Conservation (phyloP, 2,329 filamentous ascomycete species). For the Neonectria faginata region DNA sequence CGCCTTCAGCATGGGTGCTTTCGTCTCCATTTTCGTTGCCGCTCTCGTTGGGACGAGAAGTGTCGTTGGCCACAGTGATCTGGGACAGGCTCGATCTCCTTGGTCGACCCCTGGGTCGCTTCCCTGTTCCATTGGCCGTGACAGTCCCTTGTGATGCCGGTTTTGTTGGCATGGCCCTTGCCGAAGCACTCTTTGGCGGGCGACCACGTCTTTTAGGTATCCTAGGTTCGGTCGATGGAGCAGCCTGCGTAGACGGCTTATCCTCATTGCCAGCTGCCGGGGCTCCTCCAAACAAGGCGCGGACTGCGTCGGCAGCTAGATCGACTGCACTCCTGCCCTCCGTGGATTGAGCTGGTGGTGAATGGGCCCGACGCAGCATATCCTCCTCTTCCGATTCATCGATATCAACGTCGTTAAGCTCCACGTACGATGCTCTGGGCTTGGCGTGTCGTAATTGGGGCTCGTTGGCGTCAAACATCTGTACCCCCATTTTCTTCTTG, state of each 20-base stretch:
- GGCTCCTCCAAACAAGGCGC: constrained; percentile 44
- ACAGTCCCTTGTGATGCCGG: constrained; percentile 6
- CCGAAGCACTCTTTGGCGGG: constrained; percentile 47
- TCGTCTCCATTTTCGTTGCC: constrained; percentile 7
- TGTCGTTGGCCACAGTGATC: constrained; percentile 19
- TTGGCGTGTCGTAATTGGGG: constrained; percentile 65
- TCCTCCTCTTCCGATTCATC: constrained; percentile 59
- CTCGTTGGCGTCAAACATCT: constrained; percentile 57
- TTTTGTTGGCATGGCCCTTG: constrained; percentile 13
- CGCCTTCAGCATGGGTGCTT: constrained; percentile 1
- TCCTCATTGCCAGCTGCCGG: constrained; percentile 11
- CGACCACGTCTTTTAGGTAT: constrained; percentile 46
- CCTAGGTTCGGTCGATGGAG: constrained; percentile 21
- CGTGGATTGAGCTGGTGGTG: constrained; percentile 18
- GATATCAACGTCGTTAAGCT: constrained; percentile 57
- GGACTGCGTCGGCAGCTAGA: constrained; percentile 53
- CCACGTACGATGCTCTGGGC: constrained; percentile 63
- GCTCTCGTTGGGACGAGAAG: constrained; percentile 6
- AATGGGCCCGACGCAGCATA: constrained; percentile 31
- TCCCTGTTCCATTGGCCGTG: constrained; percentile 23
- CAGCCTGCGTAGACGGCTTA: constrained; percentile 9
- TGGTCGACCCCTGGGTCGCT: constrained; percentile 46
- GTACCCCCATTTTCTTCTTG: constrained; percentile 39
- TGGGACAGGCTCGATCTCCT: constrained; percentile 41
- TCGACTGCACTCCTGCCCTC: constrained; percentile 50